Evolutionary conservation across 2,329 filamentous ascomycete genomes (phyloP).

Genomic region (Alternaria sp.): DNA sequence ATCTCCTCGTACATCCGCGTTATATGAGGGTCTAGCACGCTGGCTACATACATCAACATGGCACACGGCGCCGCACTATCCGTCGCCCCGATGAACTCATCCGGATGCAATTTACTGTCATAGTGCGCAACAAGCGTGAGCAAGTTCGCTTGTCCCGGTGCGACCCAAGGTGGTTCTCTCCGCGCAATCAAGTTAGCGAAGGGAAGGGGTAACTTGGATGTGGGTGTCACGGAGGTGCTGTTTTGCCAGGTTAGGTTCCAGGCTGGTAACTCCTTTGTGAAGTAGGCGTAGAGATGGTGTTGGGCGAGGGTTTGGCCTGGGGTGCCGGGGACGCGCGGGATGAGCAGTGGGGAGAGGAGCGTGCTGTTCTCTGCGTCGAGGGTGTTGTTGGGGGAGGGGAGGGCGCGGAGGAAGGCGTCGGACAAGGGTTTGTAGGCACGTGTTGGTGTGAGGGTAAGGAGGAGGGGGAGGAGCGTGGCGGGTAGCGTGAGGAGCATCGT

Average conservation of each 20-base stretch:
- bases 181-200: conserved; percentile 88
- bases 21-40: conserved; percentile 79
- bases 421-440: conserved; percentile 68
- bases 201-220: conserved; percentile 73
- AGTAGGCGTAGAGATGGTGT: conserved; percentile 84
- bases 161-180: conserved; percentile 84
- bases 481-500: background rate
- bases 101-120: conserved; percentile 79
- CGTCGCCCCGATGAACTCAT: conserved; percentile 90
- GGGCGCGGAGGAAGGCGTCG: conserved; percentile 72
- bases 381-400: conserved; percentile 74
- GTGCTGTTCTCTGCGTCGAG: conserved; percentile 79
- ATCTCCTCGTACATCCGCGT: conserved; percentile 82
- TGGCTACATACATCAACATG: conserved; percentile 85
- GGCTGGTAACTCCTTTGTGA: conserved; percentile 71
- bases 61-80: conserved; percentile 95
- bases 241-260: conserved; percentile 90
- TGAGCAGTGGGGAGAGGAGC: conserved; percentile 84
- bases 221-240: conserved; percentile 82
- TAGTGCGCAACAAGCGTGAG: conserved; percentile 93
- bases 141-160: conserved; percentile 75
- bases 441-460: conserved; percentile 17
- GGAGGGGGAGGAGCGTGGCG: conserved; percentile 14
- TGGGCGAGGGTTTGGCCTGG: conserved; percentile 75
- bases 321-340: conserved; percentile 87